Percentiles rank a stretch among this genome's conserved stretches.
Conservation (phyloP, 2,329 filamentous ascomycete genomes). For the Parascedosporium putredinis region DNA sequence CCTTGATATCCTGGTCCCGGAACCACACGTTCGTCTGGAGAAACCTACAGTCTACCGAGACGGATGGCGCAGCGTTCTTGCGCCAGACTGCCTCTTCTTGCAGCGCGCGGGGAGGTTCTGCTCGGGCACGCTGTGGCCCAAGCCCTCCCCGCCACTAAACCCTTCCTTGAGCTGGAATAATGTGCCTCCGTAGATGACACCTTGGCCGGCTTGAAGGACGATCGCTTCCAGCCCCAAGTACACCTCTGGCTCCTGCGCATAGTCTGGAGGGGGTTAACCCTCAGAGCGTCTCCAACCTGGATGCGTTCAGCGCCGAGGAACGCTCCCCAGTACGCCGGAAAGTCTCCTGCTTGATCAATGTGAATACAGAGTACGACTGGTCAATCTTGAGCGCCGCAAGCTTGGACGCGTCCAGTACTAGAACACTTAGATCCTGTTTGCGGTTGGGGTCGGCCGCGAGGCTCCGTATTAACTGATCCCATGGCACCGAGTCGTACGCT, state of each 20-base stretch:
- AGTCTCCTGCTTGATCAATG: slow-evolving; percentile 22
- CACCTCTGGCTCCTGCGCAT: slow-evolving; percentile 15
- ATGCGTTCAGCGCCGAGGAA: slow-evolving; percentile 42
- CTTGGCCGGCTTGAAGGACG: slow-evolving; percentile 7
- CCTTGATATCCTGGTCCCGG: slow-evolving; percentile 37
- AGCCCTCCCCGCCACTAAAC: slow-evolving; percentile 12
- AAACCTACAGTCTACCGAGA: slow-evolving; percentile 24
- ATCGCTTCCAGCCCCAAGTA: slow-evolving; percentile 10
- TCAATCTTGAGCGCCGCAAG: slow-evolving; percentile 38
- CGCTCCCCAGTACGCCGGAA: slow-evolving; percentile 31
- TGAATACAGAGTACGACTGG: slow-evolving; percentile 39
- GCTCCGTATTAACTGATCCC: slow-evolving; percentile 24
- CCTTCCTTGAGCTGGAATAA: slow-evolving; percentile 25
- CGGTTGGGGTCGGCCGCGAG: slow-evolving; percentile 18
- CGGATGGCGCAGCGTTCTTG: slow-evolving; percentile 21
- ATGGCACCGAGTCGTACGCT: slow-evolving; percentile 30
- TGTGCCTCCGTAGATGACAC: slow-evolving; percentile 30
- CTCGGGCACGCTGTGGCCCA: slow-evolving; percentile 19
- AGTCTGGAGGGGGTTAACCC: slow-evolving; percentile 31
- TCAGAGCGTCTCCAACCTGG: slow-evolving; percentile 36
- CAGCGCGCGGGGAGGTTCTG: slow-evolving; percentile 31
- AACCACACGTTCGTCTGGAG: slow-evolving; percentile 35
- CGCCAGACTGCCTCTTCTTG: slow-evolving; percentile 30
- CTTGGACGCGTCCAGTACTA: slow-evolving; percentile 40
- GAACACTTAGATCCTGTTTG: slow-evolving; percentile 11